These are phyloP conservation scores for Spathaspora girioi DNA, from an alignment of 805 yeast species.

Conservation along the genomic window DNA sequence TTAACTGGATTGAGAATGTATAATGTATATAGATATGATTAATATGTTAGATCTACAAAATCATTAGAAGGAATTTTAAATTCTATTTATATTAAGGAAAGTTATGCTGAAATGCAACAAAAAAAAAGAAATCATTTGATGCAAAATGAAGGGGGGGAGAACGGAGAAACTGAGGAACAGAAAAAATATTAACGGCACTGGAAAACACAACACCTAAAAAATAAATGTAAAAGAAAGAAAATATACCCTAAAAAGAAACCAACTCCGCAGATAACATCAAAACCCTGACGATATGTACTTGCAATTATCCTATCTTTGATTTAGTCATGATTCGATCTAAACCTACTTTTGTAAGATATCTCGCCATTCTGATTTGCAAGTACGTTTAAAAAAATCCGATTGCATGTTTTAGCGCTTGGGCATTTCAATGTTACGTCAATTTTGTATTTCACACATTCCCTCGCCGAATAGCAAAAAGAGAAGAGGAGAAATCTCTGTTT, in stretches of 20 bases:
- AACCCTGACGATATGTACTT: neutral
- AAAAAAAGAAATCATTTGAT: neutral
- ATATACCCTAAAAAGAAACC: neutral
- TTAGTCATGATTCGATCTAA: neutral
- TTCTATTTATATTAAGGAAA: neutral
- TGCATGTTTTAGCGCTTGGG: too few species aligned
- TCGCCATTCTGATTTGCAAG: too few species aligned
- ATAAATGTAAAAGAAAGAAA: neutral
- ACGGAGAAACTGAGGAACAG: neutral
- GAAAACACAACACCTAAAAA: neutral
- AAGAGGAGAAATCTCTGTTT: neutral
- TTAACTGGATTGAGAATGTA: neutral
- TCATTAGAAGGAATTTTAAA: neutral
- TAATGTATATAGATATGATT: neutral
- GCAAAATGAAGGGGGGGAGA: neutral
- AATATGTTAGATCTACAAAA: neutral
- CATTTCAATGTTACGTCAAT: too few species aligned
- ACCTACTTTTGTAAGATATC: too few species aligned
- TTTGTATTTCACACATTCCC: neutral
- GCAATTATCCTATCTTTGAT: neutral
- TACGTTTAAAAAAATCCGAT: too few species aligned
- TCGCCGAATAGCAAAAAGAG: neutral
- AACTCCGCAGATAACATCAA: neutral
- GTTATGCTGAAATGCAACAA: neutral
- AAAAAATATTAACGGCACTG: neutral